A percentile compares a stretch with the other conserved stretches of the same genome.
Evolutionary conservation across 140 eudicot species (phyloP).

Genomic region (Stevia rebaudiana): DNA sequence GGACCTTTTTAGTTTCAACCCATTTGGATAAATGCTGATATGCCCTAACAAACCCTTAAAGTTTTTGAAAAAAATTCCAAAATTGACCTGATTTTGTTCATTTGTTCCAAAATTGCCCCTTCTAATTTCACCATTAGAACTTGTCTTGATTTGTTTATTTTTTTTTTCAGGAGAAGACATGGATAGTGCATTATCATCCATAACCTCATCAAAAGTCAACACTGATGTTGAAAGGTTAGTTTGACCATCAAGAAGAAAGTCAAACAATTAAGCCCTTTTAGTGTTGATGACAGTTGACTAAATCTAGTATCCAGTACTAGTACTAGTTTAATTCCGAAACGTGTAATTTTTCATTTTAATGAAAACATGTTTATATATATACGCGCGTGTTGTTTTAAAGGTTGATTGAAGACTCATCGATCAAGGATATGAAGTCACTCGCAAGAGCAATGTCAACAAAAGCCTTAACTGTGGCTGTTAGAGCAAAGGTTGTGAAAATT

Average conservation of each 20-base stretch:
- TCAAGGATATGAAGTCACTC: conserved; percentile 57
- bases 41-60: not conserved
- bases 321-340: too few relatives aligned
- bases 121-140: conserved; percentile 8
- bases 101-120: not conserved
- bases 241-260: conserved; percentile 20
- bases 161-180: conserved; percentile 57
- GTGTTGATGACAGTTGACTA: too few relatives aligned
- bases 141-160: conserved; percentile 19
- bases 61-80: not conserved
- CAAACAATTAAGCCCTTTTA: not conserved
- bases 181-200: conserved; percentile 45
- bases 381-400: conserved; percentile 38
- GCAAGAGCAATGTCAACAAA: conserved; percentile 39
- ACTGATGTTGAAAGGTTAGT: conserved; percentile 62
- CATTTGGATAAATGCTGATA: not conserved
- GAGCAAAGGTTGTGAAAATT: conserved; percentile 57
- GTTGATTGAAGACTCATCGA: conserved; percentile 61
- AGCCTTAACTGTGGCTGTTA: conserved; percentile 39
- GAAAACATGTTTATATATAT: conserved; percentile 22
- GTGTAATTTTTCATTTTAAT: conserved; percentile 8
- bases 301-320: too few relatives aligned
- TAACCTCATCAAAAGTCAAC: conserved; percentile 35
- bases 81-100: not conserved
- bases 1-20: not conserved